Conservation (phyloP, 495 filamentous ascomycete species). For the Penicillium antarcticum region DNA sequence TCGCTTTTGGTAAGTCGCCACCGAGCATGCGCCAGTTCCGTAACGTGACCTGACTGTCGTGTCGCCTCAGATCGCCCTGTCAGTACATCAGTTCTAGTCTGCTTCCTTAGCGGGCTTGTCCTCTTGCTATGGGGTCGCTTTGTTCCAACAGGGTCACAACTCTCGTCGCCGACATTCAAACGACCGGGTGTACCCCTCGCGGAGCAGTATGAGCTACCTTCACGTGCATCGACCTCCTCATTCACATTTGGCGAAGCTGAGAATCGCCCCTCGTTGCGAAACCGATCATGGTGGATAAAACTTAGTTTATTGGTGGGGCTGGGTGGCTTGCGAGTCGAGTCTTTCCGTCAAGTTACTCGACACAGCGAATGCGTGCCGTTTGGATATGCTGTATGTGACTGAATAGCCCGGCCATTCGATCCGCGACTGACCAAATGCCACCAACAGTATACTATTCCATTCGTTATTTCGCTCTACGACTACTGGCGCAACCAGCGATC, state of each 20-base stretch:
- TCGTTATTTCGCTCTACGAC: slow-evolving; percentile 43
- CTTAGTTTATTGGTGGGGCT: slow-evolving; percentile 23
- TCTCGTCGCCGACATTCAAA: slow-evolving; percentile 18
- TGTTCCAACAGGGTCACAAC: slow-evolving; percentile 12
- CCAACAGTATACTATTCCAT: slow-evolving; percentile 35
- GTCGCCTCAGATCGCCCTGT: slow-evolving; percentile 37
- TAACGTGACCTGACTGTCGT: slow-evolving; percentile 7
- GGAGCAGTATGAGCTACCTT: slow-evolving; percentile 20
- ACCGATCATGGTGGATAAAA: slow-evolving; percentile 23
- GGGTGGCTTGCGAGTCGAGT: slow-evolving; percentile 36
- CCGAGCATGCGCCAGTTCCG: not conserved
- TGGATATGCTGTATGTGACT: slow-evolving; percentile 38
- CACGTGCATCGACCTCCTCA: slow-evolving; percentile 12
- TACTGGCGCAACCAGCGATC: slow-evolving; percentile 35
- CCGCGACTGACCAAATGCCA: slow-evolving; percentile 4
- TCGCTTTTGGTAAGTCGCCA: slow-evolving; percentile 37
- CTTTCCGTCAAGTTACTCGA: slow-evolving; percentile 34
- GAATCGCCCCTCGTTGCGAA: slow-evolving; percentile 3
- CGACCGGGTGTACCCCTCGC: slow-evolving; percentile 13
- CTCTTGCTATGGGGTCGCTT: slow-evolving; percentile 35
- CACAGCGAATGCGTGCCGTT: slow-evolving; percentile 39
- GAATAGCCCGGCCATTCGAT: not conserved
- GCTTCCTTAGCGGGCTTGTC: slow-evolving; percentile 31
- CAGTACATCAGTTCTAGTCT: slow-evolving; percentile 33
- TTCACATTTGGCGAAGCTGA: slow-evolving; percentile 5